Evolutionary conservation across 805 yeast genomes (phyloP).

Genomic region (Candida montana): DNA sequence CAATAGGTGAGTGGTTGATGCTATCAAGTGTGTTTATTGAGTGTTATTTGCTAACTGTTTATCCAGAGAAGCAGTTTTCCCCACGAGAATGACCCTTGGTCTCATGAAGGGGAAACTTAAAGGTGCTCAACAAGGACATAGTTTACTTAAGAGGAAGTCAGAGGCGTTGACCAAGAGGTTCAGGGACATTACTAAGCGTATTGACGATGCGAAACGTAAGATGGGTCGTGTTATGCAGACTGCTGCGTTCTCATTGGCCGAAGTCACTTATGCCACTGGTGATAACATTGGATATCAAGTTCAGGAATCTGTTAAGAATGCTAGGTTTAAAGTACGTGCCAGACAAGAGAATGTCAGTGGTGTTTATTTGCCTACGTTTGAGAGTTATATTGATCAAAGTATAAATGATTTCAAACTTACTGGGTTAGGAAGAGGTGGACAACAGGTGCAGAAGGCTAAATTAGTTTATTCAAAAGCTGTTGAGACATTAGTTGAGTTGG

Average conservation of each 20-base stretch:
- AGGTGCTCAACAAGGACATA: constrained; percentile 97
- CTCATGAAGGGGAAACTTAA: constrained; percentile 92
- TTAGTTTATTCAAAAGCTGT: constrained; percentile 91
- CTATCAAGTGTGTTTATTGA: no score
- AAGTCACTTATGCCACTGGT: constrained; percentile 96
- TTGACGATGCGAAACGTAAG: constrained; percentile 83
- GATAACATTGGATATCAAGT: constrained; percentile 94
- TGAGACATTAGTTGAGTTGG: constrained; percentile 93
- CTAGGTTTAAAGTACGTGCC: constrained; percentile 86
- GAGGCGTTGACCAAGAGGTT: constrained; percentile 96
- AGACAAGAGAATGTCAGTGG: constrained; percentile 96
- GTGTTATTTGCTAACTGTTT: no score
- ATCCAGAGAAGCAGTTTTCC: constrained; percentile 95
- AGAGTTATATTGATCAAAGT: constrained; percentile 72
- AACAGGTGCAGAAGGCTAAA: constrained; percentile 93
- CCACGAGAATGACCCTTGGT: constrained; percentile 96
- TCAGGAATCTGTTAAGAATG: constrained; percentile 86
- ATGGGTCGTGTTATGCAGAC: constrained; percentile 99
- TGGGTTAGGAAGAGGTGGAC: constrained; percentile 98
- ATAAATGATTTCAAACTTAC: constrained; percentile 94
- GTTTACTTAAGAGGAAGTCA: constrained; percentile 87
- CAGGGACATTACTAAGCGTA: constrained; percentile 90
- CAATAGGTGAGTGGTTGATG: constrained; percentile 15
- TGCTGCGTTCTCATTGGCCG: constrained; percentile 95
- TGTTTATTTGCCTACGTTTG: constrained; percentile 90